Conservation (phyloP, 352 stramenopile species). For the Phytopythium kandeliae region DNA sequence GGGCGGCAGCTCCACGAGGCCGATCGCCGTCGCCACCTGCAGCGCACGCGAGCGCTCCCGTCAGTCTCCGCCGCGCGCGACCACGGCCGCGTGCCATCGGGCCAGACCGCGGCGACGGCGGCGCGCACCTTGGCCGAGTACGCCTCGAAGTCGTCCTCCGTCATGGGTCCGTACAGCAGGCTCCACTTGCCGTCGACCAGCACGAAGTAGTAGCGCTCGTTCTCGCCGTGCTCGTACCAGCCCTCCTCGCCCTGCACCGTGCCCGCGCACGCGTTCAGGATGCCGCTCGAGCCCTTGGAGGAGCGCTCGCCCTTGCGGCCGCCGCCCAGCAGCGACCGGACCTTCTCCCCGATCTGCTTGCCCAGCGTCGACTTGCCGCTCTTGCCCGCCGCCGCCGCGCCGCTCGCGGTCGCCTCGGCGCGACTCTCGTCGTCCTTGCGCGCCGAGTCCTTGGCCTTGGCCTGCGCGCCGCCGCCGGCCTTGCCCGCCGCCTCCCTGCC, state of each 20-base stretch:
- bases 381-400: conserved; percentile 20
- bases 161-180: conserved; percentile 81
- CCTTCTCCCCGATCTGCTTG: conserved; percentile 78
- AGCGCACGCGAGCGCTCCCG: conserved; percentile 1
- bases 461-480: conserved; percentile 10
- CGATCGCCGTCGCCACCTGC: conserved; percentile 62
- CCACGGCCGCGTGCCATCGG: too few species aligned
- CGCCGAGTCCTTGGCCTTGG: conserved; percentile 9
- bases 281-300: conserved; percentile 66
- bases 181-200: conserved; percentile 81
- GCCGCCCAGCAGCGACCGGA: conserved; percentile 69
- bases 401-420: conserved; percentile 22
- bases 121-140: conserved; percentile 74
- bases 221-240: conserved; percentile 86
- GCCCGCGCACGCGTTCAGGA: conserved; percentile 72
- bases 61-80: too few species aligned
- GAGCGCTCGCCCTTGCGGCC: conserved; percentile 62
- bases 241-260: conserved; percentile 81
- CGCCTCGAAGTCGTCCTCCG: conserved; percentile 74
- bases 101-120: too few species aligned
- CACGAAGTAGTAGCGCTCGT: conserved; percentile 85
- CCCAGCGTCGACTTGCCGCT: conserved; percentile 37
- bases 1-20: conserved; percentile 59
- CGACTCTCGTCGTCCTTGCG: conserved; percentile 58
- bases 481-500: conserved; percentile 11